Conservation (phyloP, 441 rosid species). For the Populus tomentosa region DNA sequence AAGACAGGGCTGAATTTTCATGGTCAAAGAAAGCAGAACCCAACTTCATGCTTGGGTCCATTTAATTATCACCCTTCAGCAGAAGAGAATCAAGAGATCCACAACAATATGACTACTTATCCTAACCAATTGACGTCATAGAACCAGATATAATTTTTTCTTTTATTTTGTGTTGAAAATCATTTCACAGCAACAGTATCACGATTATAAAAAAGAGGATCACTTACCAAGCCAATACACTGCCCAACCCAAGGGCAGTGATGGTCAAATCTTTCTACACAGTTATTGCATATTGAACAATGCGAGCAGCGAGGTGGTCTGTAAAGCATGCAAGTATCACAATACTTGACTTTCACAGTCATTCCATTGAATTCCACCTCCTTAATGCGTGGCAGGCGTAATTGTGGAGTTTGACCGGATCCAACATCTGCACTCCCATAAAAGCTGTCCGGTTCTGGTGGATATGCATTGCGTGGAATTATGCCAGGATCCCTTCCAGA, state of each 20-base stretch:
- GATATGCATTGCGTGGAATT: conserved; percentile 76
- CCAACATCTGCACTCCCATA: conserved; percentile 54
- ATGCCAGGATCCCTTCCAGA: conserved; percentile 99
- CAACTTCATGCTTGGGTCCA: not conserved
- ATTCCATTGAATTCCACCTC: conserved; percentile 80
- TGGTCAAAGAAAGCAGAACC: not conserved
- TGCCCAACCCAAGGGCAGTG: conserved; percentile 99
- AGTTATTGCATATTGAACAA: conserved; percentile 96
- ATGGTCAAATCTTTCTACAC: conserved; percentile 91
- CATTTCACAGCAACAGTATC: not conserved
- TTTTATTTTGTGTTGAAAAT: not conserved
- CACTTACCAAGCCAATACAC: conserved; percentile 88
- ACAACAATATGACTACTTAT: not conserved
- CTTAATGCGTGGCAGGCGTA: conserved; percentile 72
- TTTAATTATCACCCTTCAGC: not conserved
- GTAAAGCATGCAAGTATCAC: conserved; percentile 97
- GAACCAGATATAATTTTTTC: not conserved
- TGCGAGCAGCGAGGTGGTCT: conserved; percentile 98
- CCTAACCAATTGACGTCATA: not conserved
- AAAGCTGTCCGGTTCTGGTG: conserved; percentile 80
- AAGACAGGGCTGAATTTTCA: not conserved
- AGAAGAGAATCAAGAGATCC: not conserved
- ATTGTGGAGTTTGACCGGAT: conserved; percentile 67
- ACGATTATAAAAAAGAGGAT: not conserved
- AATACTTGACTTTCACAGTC: conserved; percentile 74